Conservation (phyloP, 805 yeast genomes). For the Wickerhamomyces chambardii region DNA sequence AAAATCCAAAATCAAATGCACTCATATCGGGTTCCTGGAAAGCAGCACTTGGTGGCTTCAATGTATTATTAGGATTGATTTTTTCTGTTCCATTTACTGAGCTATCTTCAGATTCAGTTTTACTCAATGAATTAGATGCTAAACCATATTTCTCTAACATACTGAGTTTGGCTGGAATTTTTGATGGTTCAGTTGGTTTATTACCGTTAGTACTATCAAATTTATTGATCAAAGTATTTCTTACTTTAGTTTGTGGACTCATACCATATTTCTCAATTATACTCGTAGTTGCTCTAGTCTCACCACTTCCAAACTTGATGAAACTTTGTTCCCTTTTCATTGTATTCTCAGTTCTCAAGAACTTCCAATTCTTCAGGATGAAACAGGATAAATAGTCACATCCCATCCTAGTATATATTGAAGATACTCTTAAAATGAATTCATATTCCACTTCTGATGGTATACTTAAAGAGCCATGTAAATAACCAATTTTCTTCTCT, state of each 20-base stretch:
- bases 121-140: conserved; percentile 10
- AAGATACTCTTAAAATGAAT: conserved; percentile 52
- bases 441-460: conserved; percentile 43
- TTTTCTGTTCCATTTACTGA: conserved; percentile 4
- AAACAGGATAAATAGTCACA: conserved; percentile 71
- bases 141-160: conserved; percentile 19
- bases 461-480: conserved; percentile 34
- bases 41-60: conserved; percentile 39
- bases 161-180: conserved; percentile 7
- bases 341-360: conserved; percentile 21
- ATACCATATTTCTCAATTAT: conserved; percentile 16
- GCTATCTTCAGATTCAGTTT: conserved; percentile 14
- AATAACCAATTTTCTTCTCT: conserved; percentile 37
- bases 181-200: background rate
- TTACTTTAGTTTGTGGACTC: conserved; percentile 15
- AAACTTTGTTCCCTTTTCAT: conserved; percentile 8
- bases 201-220: conserved; percentile 1
- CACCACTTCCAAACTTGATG: conserved; percentile 2
- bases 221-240: conserved; percentile 6
- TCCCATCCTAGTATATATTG: conserved; percentile 80
- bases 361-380: conserved; percentile 61
- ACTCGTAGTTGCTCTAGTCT: conserved; percentile 1
- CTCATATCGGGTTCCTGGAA: conserved; percentile 75
- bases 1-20: conserved; percentile 47
- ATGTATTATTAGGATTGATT: background rate